Conservation (phyloP, 139 green algal species). For the Chlamydomonas asymmetrica region DNA sequence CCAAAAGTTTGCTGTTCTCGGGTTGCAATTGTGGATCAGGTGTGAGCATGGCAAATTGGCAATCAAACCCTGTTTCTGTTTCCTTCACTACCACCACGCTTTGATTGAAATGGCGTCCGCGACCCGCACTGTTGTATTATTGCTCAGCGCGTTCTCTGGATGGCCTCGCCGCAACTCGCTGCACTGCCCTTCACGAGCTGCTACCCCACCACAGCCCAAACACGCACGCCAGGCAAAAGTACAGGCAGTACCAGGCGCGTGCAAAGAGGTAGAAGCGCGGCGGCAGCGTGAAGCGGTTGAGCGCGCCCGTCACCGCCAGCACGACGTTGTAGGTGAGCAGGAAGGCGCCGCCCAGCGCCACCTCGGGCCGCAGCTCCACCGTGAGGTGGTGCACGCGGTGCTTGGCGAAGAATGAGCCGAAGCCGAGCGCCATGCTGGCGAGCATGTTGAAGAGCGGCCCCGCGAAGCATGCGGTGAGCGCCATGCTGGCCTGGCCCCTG, state of each 20-base stretch:
- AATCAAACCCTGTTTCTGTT: too few species aligned
- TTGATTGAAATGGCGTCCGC: too few species aligned
- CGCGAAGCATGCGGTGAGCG: conserved; percentile 90
- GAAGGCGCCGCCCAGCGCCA: conserved; percentile 61
- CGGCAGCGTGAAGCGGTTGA: conserved; percentile 54
- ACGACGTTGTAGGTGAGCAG: conserved; percentile 64
- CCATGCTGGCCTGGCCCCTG: conserved; percentile 68
- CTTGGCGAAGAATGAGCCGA: conserved; percentile 51
- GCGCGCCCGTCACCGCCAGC: conserved; percentile 54
- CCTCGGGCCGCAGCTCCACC: conserved; percentile 55
- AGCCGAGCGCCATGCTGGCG: conserved; percentile 66
- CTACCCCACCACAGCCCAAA: too few species aligned
- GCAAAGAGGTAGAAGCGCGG: conserved; percentile 68
- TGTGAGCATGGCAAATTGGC: too few species aligned
- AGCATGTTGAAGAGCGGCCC: conserved; percentile 93
- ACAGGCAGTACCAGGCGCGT: conserved; percentile 68
- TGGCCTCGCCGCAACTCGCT: too few species aligned
- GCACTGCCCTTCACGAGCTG: too few species aligned
- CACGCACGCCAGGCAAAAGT: conserved; percentile 50
- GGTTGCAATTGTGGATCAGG: too few species aligned
- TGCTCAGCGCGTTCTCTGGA: too few species aligned
- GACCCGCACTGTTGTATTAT: too few species aligned
- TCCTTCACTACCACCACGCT: too few species aligned
- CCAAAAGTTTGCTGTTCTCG: too few species aligned
- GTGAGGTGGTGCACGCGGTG: conserved; percentile 2